Evolutionary conservation across 2,329 filamentous ascomycete species (phyloP), one percentile per base, ranked within the genome.

Genomic region (Calonectria naviculata): DNA sequence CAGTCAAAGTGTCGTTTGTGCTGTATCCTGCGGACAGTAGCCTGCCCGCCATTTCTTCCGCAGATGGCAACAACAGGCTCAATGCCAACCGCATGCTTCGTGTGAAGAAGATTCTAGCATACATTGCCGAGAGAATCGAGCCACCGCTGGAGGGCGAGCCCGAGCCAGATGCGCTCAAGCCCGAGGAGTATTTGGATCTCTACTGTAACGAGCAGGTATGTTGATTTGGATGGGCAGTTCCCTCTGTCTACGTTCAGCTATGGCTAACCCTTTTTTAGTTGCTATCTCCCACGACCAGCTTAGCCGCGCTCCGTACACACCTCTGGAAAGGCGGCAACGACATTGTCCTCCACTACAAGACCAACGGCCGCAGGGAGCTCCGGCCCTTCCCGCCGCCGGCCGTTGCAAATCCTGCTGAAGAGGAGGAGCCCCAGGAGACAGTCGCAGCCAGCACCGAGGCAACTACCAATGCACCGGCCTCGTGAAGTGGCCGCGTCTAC

Each of bases 11-110:
- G n/a, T 95, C 94, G 4, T 99, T 99, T 79, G 90, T 98, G 19
- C 87, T 99, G 28, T 91, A 97, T 76, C 95, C 97, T 0, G 89
- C 94, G 77, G 92, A 94, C 75, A 84, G 89, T 29, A 75, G 67
- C 31, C 85, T 98, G 64, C 95, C 95, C 0, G 89, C 89, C 66
- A 93, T 98, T 61, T 90, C 93, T 36, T 90, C 91, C 28, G 84
- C 91, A 5, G 95, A 97, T 79, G 93, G 93, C 64, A 97, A 96
- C 82, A 96, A 95, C 75, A 92, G 97, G 28, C 88, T 99, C 63
- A 99, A 98, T 81, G 97, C 97, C 13, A 99, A 98, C 80, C 91
- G 96, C 67, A 98, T 99, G 97, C 88, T 99, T 62, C 91, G 97
- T 56, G 95, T 97, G 4, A 96, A 95, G 85, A 99, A 99, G 87